Evolutionary conservation across 371 early-diverging fungal species (phyloP).

Genomic region (Mortierella sp.): DNA sequence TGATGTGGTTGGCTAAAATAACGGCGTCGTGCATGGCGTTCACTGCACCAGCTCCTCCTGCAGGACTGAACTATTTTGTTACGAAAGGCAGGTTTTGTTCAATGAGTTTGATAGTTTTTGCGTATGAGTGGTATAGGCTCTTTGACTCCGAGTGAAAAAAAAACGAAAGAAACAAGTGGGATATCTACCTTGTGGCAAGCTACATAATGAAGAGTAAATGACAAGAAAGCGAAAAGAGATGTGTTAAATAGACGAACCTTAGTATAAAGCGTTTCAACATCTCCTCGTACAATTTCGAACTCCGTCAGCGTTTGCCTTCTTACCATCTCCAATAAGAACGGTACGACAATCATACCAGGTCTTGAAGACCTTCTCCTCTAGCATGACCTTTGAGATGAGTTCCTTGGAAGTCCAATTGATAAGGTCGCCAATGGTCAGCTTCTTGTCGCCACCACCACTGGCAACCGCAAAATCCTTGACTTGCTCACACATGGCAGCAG

Average conservation of each 20-base stretch:
- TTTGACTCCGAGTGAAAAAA: not conserved
- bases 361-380: slow-evolving; percentile 41
- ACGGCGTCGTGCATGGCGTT: slow-evolving; percentile 3
- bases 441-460: not conserved
- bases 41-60: not conserved
- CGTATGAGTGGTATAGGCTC: too few species aligned
- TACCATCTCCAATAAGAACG: slow-evolving; percentile 43
- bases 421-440: slow-evolving; percentile 19
- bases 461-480: slow-evolving; percentile 14
- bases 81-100: not conserved
- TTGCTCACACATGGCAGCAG: slow-evolving; percentile 20
- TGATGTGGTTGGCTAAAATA: not conserved
- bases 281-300: too few species aligned
- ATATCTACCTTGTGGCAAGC: slow-evolving; percentile 1
- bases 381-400: slow-evolving; percentile 29
- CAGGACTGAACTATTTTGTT: not conserved
- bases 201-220: not conserved
- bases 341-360: slow-evolving; percentile 29
- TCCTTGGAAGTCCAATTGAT: slow-evolving; percentile 21
- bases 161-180: not conserved
- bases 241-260: too few species aligned
- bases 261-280: too few species aligned
- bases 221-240: too few species aligned
- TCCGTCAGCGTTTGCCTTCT: not conserved
- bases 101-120: too few species aligned